A percentile compares a stretch with the other conserved stretches of the same genome.
Conservation (phyloP, 148 eudicot genomes). For the Fagopyrum tataricum region DNA sequence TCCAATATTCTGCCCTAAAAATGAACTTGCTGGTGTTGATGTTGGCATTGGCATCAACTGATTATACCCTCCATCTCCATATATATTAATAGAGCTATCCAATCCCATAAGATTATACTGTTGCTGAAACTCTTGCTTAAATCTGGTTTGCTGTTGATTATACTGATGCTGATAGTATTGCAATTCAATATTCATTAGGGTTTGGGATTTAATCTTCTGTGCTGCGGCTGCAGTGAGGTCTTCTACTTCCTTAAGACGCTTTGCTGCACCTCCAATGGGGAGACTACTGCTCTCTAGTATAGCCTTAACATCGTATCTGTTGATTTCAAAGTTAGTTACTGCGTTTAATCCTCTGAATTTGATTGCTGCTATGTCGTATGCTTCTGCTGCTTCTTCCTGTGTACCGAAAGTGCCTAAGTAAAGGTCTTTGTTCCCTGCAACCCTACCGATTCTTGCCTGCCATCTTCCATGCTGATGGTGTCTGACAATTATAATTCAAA, state of each 20-base stretch:
- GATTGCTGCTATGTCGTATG: constrained; percentile 94
- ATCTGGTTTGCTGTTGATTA: too few species aligned
- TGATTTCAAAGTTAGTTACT: constrained; percentile 92
- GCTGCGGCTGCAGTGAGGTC: too few species aligned
- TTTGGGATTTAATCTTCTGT: too few species aligned
- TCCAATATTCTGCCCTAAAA: too few species aligned
- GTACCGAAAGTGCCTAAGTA: constrained; percentile 98
- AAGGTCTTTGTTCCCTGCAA: constrained; percentile 97
- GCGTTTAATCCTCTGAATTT: constrained; percentile 87
- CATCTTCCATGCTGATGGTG: constrained; percentile 99
- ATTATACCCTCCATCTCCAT: too few species aligned
- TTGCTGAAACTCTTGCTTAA: too few species aligned
- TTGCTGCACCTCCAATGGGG: constrained; percentile 86
- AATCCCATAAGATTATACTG: too few species aligned
- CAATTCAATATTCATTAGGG: too few species aligned
- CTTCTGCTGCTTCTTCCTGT: constrained; percentile 98
- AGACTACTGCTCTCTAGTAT: constrained; percentile 76
- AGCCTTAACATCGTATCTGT: constrained; percentile 69
- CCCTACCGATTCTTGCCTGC: constrained; percentile 99
- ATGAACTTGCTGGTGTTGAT: too few species aligned
- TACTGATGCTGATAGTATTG: too few species aligned
- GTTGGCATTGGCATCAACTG: too few species aligned
- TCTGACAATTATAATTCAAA: constrained; percentile 26
- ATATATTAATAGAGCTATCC: too few species aligned
- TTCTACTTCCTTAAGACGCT: constrained; percentile 70